These are phyloP conservation scores for Epichloe sp. DNA, from an alignment of 2,329 filamentous ascomycete species.

Conservation along the genomic window DNA sequence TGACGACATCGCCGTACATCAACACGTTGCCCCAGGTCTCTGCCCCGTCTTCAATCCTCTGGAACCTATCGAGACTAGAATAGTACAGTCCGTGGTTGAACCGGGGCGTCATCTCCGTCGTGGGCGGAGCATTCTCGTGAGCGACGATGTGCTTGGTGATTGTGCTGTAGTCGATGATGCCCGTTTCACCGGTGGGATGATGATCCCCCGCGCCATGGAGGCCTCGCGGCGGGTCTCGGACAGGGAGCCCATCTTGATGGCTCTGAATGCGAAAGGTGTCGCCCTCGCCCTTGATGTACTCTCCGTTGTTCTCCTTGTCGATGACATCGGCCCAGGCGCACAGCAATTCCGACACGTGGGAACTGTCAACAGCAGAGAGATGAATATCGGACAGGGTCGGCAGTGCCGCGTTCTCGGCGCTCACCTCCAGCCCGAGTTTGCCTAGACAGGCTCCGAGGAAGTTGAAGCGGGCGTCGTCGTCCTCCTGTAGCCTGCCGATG, in stretches of 20 bases:
- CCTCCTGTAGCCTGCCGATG: slow-evolving; percentile 51
- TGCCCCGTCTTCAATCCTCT: slow-evolving; percentile 38
- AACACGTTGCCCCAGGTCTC: slow-evolving; percentile 62
- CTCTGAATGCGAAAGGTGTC: slow-evolving; percentile 74
- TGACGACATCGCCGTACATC: slow-evolving; percentile 83
- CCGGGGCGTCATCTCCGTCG: slow-evolving; percentile 61
- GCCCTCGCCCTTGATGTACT: slow-evolving; percentile 66
- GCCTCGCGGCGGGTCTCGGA: slow-evolving; percentile 40
- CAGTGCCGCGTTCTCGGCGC: slow-evolving; percentile 51
- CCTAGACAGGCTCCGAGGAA: slow-evolving; percentile 70
- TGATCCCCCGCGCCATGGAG: slow-evolving; percentile 24
- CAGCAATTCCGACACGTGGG: slow-evolving; percentile 55
- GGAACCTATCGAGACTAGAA: slow-evolving; percentile 55
- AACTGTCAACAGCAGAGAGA: slow-evolving; percentile 55
- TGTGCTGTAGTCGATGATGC: slow-evolving; percentile 60
- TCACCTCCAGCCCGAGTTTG: slow-evolving; percentile 73
- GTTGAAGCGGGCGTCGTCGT: slow-evolving; percentile 54
- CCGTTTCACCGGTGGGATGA: slow-evolving; percentile 27
- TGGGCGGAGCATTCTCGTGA: slow-evolving; percentile 56
- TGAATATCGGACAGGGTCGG: slow-evolving; percentile 75
- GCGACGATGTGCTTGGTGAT: slow-evolving; percentile 61
- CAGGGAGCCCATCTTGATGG: slow-evolving; percentile 44
- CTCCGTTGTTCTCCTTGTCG: slow-evolving; percentile 48
- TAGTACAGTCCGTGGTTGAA: slow-evolving; percentile 80
- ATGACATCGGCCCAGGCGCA: slow-evolving; percentile 54